Percentiles rank a stretch among this genome's conserved stretches.
Evolutionary conservation across 2,329 filamentous ascomycete genomes (phyloP).

Genomic region (Aureobasidium sp.): DNA sequence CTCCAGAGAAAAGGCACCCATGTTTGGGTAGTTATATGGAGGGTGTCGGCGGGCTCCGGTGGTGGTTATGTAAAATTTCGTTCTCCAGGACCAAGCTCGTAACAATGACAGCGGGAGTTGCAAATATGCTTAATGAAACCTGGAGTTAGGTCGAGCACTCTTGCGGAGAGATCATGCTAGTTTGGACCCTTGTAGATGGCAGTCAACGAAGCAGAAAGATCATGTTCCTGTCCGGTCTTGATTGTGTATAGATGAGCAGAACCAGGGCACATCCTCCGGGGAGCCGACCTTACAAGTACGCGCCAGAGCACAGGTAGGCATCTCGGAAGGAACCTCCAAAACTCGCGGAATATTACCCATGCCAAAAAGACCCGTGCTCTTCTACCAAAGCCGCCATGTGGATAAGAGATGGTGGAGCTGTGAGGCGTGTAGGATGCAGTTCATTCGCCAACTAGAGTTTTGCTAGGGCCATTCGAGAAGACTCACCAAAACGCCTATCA

Average conservation of each 20-base stretch:
- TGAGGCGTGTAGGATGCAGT: background rate
- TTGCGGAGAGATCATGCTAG: conserved; percentile 12
- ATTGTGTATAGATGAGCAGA: background rate
- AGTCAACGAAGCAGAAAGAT: background rate
- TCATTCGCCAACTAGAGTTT: conserved; percentile 1
- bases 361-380: background rate
- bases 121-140: conserved; percentile 7
- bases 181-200: conserved; percentile 6
- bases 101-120: conserved; percentile 4
- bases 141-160: conserved; percentile 8
- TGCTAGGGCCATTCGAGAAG: conserved; percentile 4
- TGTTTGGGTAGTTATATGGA: background rate
- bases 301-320: background rate
- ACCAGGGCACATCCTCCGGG: background rate
- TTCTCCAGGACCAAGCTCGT: background rate
- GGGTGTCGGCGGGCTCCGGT: conserved; percentile 4
- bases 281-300: background rate
- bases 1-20: conserved; percentile 13
- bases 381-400: background rate
- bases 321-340: background rate
- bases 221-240: background rate
- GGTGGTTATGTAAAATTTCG: conserved; percentile 10
- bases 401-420: conserved; percentile 2
- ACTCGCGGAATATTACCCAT: background rate
- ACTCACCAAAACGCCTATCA: conserved; percentile 2